phyloP scores from a whole-genome alignment of 164 flowering plant species.

The Buxus sempervirens region DNA sequence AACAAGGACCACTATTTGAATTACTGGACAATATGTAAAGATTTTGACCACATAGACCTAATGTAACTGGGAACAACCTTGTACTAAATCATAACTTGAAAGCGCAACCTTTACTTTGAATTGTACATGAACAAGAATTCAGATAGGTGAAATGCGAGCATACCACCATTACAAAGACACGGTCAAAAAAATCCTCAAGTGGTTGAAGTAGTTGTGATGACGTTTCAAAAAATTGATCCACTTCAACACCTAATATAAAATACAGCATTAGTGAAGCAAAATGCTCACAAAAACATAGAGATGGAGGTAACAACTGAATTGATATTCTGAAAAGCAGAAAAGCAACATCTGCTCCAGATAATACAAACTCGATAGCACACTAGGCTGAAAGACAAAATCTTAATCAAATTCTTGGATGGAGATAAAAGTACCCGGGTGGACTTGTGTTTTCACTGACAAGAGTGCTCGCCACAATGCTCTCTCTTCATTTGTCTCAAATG shows the following conservation, averaged over 20 bases:
- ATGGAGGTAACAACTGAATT: constrained; percentile 4
- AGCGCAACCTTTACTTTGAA: too few relatives aligned
- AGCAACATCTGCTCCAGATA: background rate
- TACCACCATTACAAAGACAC: constrained; percentile 99
- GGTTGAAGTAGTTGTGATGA: constrained; percentile 71
- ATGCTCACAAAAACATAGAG: background rate
- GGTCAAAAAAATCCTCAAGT: constrained; percentile 77
- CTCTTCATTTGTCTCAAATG: constrained; percentile 77
- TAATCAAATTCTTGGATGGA: background rate
- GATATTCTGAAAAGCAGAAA: background rate
- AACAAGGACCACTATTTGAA: too few relatives aligned
- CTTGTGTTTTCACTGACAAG: constrained; percentile 48
- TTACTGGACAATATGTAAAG: too few relatives aligned
- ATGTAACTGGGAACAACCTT: too few relatives aligned
- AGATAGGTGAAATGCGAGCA: constrained; percentile 22
- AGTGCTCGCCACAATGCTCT: constrained; percentile 69
- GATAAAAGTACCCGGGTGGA: constrained; percentile 54
- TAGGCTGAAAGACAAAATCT: background rate
- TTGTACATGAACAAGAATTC: too few relatives aligned
- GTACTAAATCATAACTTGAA: too few relatives aligned
- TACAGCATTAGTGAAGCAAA: background rate
- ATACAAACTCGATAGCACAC: background rate
- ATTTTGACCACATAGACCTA: too few relatives aligned
- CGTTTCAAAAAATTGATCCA: constrained; percentile 74
- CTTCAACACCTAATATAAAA: constrained; percentile 57